These are phyloP conservation scores for Amauroascus verrucosus DNA, from an alignment of 2,329 filamentous ascomycete genomes.

Conservation along the genomic window DNA sequence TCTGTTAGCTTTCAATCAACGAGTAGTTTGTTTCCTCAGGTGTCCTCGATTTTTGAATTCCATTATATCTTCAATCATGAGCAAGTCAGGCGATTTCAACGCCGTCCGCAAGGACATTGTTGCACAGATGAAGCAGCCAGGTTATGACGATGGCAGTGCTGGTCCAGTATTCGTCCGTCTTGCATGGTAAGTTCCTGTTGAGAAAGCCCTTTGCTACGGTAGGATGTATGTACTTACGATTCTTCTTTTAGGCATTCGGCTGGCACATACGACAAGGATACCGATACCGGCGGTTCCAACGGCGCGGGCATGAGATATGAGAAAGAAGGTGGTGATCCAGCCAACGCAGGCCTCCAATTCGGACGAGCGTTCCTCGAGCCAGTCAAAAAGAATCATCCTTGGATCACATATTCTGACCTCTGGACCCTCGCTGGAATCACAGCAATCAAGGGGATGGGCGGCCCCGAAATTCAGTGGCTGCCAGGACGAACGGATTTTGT, in stretches of 20 bases:
- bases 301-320: slow-evolving; percentile 58
- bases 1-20: not conserved
- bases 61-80: slow-evolving; percentile 23
- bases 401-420: slow-evolving; percentile 57
- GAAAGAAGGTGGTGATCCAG: slow-evolving; percentile 53
- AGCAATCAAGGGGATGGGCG: slow-evolving; percentile 51
- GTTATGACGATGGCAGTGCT: slow-evolving; percentile 55
- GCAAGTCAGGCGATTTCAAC: slow-evolving; percentile 31
- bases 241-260: slow-evolving; percentile 45
- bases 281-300: slow-evolving; percentile 54
- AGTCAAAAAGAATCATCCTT: slow-evolving; percentile 48
- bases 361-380: slow-evolving; percentile 55
- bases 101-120: slow-evolving; percentile 47
- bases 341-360: slow-evolving; percentile 55
- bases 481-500: slow-evolving; percentile 52
- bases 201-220: not conserved
- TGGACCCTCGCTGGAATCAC: slow-evolving; percentile 54
- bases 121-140: slow-evolving; percentile 48
- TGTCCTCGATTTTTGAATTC: not conserved
- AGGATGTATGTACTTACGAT: not conserved
- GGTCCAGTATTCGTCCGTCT: slow-evolving; percentile 55
- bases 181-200: slow-evolving; percentile 44
- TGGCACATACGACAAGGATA: slow-evolving; percentile 50
- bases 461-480: slow-evolving; percentile 47
- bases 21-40: not conserved